Percentiles rank a stretch among this genome's conserved stretches.
These are phyloP conservation scores for Populus ilicifolia DNA, from an alignment of 345 rosid genomes.

Conservation along the genomic window DNA sequence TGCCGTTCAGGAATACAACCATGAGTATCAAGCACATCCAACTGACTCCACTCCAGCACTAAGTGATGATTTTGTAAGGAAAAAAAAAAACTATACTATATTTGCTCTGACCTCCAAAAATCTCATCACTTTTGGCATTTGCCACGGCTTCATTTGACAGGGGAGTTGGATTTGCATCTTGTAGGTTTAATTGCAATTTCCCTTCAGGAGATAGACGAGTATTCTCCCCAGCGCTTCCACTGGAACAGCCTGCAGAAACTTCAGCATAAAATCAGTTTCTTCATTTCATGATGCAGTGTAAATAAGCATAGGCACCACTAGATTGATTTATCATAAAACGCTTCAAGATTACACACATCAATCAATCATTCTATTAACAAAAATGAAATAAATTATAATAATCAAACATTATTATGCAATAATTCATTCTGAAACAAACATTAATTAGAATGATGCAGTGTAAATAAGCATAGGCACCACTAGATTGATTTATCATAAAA, in stretches of 20 bases:
- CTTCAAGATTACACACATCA: not conserved
- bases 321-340: not conserved
- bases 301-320: not conserved
- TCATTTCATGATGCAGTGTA: not conserved
- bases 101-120: conserved; percentile 3
- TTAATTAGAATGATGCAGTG: no score
- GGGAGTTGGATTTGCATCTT: conserved; percentile 8
- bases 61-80: not conserved
- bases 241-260: conserved; percentile 19
- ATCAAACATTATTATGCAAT: no score
- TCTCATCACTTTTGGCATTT: conserved; percentile 3
- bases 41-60: not conserved
- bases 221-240: not conserved
- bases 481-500: no score
- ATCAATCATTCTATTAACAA: not conserved
- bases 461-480: no score
- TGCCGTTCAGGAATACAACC: not conserved
- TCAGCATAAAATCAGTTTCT: not conserved
- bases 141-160: conserved; percentile 8
- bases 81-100: not conserved
- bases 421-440: no score
- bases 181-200: not conserved
- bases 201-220: not conserved
- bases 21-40: no score
- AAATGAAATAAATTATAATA: no score